Conservation (phyloP, 2,329 filamentous ascomycete genomes). For the Erysiphe neolycopersici region DNA sequence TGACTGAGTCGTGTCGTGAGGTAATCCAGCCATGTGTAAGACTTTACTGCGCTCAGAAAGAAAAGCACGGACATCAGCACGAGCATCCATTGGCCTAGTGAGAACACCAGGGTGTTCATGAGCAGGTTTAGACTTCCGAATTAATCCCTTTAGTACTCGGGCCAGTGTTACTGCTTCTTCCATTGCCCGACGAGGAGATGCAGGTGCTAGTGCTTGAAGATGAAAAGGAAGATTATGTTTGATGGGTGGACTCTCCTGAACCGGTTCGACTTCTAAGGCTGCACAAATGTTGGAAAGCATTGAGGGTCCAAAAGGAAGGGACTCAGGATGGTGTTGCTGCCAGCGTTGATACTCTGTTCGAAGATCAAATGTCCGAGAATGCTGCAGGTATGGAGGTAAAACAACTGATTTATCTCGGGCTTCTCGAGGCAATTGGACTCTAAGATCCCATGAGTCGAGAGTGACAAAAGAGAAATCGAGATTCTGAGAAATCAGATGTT, state of each 20-base stretch:
- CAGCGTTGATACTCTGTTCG: slow-evolving; percentile 94
- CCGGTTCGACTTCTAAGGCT: slow-evolving; percentile 88
- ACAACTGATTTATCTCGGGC: slow-evolving; percentile 96
- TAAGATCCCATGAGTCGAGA: slow-evolving; percentile 92
- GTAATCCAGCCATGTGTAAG: slow-evolving; percentile 87
- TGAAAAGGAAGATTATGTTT: slow-evolving; percentile 98
- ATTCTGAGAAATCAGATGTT: slow-evolving; percentile 74
- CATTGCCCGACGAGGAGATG: slow-evolving; percentile 86
- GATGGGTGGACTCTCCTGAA: slow-evolving; percentile 91
- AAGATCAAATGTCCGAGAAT: slow-evolving; percentile 90
- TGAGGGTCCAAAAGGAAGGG: slow-evolving; percentile 81
- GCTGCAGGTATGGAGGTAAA: slow-evolving; percentile 84
- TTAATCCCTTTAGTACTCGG: slow-evolving; percentile 71
- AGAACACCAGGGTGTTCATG: slow-evolving; percentile 89
- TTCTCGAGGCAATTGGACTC: slow-evolving; percentile 89
- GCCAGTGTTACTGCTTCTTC: slow-evolving; percentile 90
- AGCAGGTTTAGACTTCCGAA: slow-evolving; percentile 83
- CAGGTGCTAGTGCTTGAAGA: slow-evolving; percentile 79
- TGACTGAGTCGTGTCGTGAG: slow-evolving; percentile 94
- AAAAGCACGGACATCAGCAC: slow-evolving; percentile 89
- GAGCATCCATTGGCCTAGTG: slow-evolving; percentile 83
- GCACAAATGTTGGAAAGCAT: slow-evolving; percentile 95
- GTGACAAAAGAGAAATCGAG: slow-evolving; percentile 97
- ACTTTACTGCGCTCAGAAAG: slow-evolving; percentile 93
- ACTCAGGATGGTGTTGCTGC: slow-evolving; percentile 96